Base-by-base conservation (phyloP, 2,329 filamentous ascomycete genomes). In the Cytospora schulzeri region DNA sequence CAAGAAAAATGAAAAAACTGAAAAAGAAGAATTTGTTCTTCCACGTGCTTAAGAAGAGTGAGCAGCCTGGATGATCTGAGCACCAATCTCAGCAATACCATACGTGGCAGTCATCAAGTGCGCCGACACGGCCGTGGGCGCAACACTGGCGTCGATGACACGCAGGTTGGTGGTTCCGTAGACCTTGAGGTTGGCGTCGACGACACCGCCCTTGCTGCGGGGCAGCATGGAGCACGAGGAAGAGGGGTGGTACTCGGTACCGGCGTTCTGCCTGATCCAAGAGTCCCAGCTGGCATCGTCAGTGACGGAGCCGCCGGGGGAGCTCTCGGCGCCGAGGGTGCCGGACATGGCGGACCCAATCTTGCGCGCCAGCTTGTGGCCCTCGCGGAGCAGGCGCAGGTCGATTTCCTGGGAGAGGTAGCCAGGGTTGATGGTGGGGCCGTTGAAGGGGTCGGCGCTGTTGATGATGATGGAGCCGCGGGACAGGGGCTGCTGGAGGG, bases 391-490 rank as follows among this genome's bases (percentile, higher is more conserved):
- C 24, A 77, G 78, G 68, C 80, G 80, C 41, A 83, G 71, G 67
- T 87, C 85, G 52, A 84, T 76, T 12, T 84, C 81, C 68, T 85
- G 76, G 28, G 77, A 79, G 65, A 77, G 69, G 17, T 73, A 69
- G 38, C 80, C 79, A 22, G 83, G 81, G 65, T 86, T 80, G 29
- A 82, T 78, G 1, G 80, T 77, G 41, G 77, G 74, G 15, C 78
- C 77, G 28, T 73, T 70, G 24, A 28, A 22, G 3, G 78, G 73
- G 51, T 79, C 75, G 1, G 76, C 56, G 3, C 77, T 78, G 9
- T 72, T 73, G 63, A 87, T 83, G 73, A 87, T 85, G 65, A 85
- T 80, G 31, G 78, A 76, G 8, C 85, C 85, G 0, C 84, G 80
- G 2, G 81, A 84, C 64, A 81, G 79, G 0, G 84, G 83, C 41